Conservation (phyloP, 768 basidiomycete species). For the Lenzites betulinus region DNA sequence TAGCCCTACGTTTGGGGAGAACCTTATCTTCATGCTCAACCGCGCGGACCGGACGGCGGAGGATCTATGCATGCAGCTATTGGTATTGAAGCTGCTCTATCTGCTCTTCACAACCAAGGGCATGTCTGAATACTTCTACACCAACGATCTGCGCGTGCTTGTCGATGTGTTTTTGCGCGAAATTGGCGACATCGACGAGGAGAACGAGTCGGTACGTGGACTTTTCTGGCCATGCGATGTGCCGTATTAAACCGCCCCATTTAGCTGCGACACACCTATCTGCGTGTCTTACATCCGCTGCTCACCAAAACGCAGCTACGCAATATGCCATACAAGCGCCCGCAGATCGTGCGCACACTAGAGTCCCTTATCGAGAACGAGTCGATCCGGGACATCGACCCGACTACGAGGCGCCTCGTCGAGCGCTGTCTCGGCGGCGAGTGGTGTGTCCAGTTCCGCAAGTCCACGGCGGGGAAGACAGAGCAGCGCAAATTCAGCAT, state of each 20-base stretch:
- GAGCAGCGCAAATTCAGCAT: slow-evolving; percentile 31
- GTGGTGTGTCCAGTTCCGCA: slow-evolving; percentile 79
- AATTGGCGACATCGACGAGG: slow-evolving; percentile 87
- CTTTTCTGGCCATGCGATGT: not conserved
- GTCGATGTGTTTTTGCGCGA: slow-evolving; percentile 99
- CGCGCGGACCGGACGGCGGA: slow-evolving; percentile 91
- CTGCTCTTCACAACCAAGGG: slow-evolving; percentile 92
- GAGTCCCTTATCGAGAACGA: slow-evolving; percentile 75
- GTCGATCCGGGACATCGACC: slow-evolving; percentile 77
- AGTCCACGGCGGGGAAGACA: slow-evolving; percentile 25
- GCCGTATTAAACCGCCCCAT: not conserved
- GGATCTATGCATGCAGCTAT: slow-evolving; percentile 90
- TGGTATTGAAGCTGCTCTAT: slow-evolving; percentile 93
- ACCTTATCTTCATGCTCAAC: slow-evolving; percentile 99
- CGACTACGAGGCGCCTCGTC: slow-evolving; percentile 90
- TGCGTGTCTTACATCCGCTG: slow-evolving; percentile 94
- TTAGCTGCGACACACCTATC: slow-evolving; percentile 92
- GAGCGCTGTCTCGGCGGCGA: slow-evolving; percentile 86
- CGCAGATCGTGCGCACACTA: slow-evolving; percentile 82
- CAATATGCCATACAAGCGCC: slow-evolving; percentile 84
- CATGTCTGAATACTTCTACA: slow-evolving; percentile 96
- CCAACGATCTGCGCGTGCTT: slow-evolving; percentile 93
- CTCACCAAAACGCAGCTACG: slow-evolving; percentile 92
- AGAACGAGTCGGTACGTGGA: slow-evolving; percentile 81
- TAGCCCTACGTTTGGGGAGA: slow-evolving; percentile 97